phyloP scores from a whole-genome alignment of 2,329 filamentous ascomycete species.

The Fusarium zealandicum region DNA sequence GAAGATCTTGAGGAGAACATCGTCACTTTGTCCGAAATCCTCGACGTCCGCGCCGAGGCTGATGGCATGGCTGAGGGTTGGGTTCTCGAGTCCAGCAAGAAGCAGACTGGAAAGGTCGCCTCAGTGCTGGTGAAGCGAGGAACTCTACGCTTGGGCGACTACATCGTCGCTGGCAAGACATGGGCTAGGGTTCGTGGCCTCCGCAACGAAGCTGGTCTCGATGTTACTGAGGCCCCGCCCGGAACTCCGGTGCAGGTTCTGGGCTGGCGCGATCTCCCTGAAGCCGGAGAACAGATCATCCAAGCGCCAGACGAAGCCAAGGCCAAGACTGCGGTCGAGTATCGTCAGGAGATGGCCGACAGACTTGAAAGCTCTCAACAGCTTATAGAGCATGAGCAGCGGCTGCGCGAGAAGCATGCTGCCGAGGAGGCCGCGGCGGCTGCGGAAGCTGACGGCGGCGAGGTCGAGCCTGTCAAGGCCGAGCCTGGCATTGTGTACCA shows the following conservation, averaged over 20 bases:
- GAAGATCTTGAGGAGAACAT: constrained; percentile 90
- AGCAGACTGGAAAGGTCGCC: constrained; percentile 82
- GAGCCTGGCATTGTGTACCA: constrained; percentile 61
- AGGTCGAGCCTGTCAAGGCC: constrained; percentile 49
- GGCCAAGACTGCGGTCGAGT: constrained; percentile 79
- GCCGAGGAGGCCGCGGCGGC: constrained; percentile 47
- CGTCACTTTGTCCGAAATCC: constrained; percentile 82
- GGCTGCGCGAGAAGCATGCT: constrained; percentile 63
- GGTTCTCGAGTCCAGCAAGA: constrained; percentile 91
- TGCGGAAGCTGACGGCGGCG: constrained; percentile 47
- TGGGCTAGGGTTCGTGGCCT: constrained; percentile 88
- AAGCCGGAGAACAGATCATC: constrained; percentile 85
- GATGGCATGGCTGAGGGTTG: constrained; percentile 87
- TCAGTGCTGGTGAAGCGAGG: constrained; percentile 89
- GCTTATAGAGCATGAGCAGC: constrained; percentile 75
- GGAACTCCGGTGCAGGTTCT: constrained; percentile 92
- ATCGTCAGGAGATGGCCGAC: constrained; percentile 75
- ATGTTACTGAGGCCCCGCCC: constrained; percentile 77
- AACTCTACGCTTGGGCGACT: constrained; percentile 80
- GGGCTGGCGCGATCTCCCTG: constrained; percentile 86
- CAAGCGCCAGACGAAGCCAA: constrained; percentile 81
- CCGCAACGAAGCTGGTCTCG: constrained; percentile 81
- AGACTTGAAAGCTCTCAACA: constrained; percentile 78
- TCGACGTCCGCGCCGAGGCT: constrained; percentile 84
- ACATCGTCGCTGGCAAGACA: constrained; percentile 85